phyloP scores from a whole-genome alignment of 768 basidiomycete species.

The Suillus cothurnatus region DNA sequence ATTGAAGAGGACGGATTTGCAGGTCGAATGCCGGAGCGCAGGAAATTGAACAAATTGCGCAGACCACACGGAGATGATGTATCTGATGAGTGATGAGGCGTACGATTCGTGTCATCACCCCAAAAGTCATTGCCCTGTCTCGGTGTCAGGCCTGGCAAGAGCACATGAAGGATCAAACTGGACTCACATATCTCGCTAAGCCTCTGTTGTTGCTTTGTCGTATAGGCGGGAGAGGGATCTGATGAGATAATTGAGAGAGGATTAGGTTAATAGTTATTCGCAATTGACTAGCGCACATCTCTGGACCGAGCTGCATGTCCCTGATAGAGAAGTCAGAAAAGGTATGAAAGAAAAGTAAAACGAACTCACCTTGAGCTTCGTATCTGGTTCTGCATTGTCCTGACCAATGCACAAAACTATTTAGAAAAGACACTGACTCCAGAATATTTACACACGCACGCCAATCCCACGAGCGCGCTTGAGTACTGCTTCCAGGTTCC shows the following conservation, averaged over 20 bases:
- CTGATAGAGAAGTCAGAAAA: neutral
- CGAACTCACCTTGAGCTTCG: neutral
- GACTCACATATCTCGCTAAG: no score
- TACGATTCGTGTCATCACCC: neutral
- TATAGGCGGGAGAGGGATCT: no score
- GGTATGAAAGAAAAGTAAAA: no score
- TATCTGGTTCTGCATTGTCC: neutral
- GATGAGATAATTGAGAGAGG: no score
- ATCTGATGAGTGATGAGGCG: neutral
- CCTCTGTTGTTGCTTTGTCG: no score
- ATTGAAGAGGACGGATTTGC: no score
- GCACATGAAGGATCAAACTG: neutral
- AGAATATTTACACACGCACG: neutral
- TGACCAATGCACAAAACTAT: neutral
- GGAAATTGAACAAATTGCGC: neutral
- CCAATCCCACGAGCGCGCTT: neutral
- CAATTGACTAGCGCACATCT: neutral
- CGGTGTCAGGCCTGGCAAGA: neutral
- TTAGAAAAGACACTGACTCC: neutral
- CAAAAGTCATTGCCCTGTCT: neutral
- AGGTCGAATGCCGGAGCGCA: neutral
- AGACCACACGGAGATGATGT: neutral
- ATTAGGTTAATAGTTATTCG: no score
- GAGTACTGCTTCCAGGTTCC: slow-evolving; percentile 58
- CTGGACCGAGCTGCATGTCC: neutral